Evolutionary conservation across 306 rosid genomes (phyloP).

Genomic region (Dryas alaskensis): DNA sequence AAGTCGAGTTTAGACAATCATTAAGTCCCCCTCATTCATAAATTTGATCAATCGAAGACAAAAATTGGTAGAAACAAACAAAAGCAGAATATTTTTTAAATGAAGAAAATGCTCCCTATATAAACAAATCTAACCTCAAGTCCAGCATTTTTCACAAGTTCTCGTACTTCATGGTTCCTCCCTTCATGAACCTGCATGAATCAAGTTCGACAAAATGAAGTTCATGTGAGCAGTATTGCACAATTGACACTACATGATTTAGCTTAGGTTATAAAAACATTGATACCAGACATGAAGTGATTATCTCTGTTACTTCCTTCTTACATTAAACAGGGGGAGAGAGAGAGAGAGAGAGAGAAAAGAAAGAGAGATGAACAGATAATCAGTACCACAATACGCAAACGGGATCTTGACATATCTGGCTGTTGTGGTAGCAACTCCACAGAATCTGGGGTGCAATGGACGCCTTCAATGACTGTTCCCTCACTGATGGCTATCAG

Average conservation of each 20-base stretch:
- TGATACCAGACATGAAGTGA: conserved; percentile 18
- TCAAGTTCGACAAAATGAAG: conserved; percentile 35
- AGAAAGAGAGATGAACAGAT: conserved; percentile 12
- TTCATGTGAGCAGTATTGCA: not conserved
- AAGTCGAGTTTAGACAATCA: not conserved
- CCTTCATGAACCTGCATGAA: conserved; percentile 86
- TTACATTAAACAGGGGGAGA: not conserved
- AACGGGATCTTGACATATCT: conserved; percentile 63
- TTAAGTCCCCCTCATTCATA: not conserved
- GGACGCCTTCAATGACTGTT: conserved; percentile 69
- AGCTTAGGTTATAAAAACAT: conserved; percentile 5
- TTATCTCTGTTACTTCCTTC: not conserved
- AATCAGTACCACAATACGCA: conserved; percentile 74
- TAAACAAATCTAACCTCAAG: conserved; percentile 67
- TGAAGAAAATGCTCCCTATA: conserved; percentile 5
- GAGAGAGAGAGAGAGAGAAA: not conserved
- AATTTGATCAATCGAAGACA: not conserved
- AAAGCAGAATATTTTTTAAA: not conserved
- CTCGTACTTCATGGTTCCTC: conserved; percentile 97
- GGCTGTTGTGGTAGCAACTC: conserved; percentile 74
- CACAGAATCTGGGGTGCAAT: conserved; percentile 73
- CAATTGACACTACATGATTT: not conserved
- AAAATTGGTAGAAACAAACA: not conserved
- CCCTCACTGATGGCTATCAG: conserved; percentile 72
- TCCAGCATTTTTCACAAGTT: conserved; percentile 83